Conservation (phyloP, 306 rosid species). For the Rubus idaeus region DNA sequence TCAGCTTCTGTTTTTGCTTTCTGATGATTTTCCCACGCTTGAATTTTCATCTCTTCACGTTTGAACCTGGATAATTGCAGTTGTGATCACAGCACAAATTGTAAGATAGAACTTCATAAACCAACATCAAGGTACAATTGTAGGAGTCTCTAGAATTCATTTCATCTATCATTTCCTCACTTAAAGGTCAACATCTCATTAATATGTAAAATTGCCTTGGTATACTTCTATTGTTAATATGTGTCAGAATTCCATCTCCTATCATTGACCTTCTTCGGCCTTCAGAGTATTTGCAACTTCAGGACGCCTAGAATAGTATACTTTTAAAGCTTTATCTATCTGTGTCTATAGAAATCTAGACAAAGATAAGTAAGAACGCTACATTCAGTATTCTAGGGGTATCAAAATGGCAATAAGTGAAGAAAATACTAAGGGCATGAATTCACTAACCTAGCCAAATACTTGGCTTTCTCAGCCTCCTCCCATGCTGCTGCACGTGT, state of each 20-base stretch:
- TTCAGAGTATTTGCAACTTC: neutral
- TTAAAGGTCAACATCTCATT: neutral
- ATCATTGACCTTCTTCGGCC: neutral
- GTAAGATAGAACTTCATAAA: neutral
- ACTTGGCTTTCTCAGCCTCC: slow-evolving; percentile 91
- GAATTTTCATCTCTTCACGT: slow-evolving; percentile 92
- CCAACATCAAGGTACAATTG: neutral
- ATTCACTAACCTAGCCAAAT: slow-evolving; percentile 82
- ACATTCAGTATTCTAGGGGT: neutral
- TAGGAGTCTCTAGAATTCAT: neutral
- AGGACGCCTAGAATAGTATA: neutral
- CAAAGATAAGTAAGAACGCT: neutral
- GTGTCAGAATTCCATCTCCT: neutral
- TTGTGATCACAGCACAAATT: slow-evolving; percentile 31
- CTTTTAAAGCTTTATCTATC: neutral
- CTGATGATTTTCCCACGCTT: slow-evolving; percentile 96
- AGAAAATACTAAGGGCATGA: slow-evolving; percentile 6
- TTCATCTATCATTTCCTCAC: slow-evolving; percentile 1
- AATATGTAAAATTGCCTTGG: too few species aligned
- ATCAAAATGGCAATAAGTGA: neutral
- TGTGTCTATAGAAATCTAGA: neutral
- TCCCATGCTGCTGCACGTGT: slow-evolving; percentile 95
- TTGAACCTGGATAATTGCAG: slow-evolving; percentile 66
- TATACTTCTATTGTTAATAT: neutral
- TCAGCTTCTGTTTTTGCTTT: slow-evolving; percentile 97